Evolutionary conservation across 331 rosid species (phyloP), one percentile per base, ranked within the genome.

Genomic region (Cydonia oblonga): DNA sequence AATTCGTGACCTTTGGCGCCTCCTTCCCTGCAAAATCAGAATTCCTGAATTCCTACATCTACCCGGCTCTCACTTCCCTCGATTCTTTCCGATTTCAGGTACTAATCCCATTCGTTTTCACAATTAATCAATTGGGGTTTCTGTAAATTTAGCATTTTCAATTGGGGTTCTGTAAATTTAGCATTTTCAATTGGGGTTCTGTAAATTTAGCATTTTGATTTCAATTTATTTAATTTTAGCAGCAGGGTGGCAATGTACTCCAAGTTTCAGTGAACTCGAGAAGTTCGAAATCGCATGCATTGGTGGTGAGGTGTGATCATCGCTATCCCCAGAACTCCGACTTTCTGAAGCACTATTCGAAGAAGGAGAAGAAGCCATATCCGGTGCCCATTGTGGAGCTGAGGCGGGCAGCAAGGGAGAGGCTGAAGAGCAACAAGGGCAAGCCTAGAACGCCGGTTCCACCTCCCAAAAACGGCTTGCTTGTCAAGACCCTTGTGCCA

Each of bases 391-490:
- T 95, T 40, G 81, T 95, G 73, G 97, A 89, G 73, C 79, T 93
- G 87, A 89, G 97, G 64, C 91, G 97, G 64, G 96, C 91, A n/a
- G 96, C 97, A 16, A 86, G 97, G 81, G 93, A 95, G 89, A 89
- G 97, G 86, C 20, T 84, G 65, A 89, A 95, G 88, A 90, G 82
- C 78, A 86, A 78, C 67, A 88, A 75, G 82, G 88, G 86, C 68
- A 75, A 60, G 82, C 96, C 96, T 18, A 88, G 73, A 78, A 85
- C 54, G 78, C 87, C 92, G 6, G 60, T 79, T 77, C 79, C 92
- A 16, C 88, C 96, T 20, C 96, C 96, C 38, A 93, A 85, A 84
- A 90, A 87, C 54, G 96, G 98, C 62, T 72, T 89, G 82, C 79
- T 89, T 38, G 96, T 91, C 64, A 93, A 88, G 87, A 85, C 82